A percentile compares a stretch with the other conserved stretches of the same genome.
phyloP scores from a whole-genome alignment of 2,329 filamentous ascomycete species.

The Talaromyces rugulosus region DNA sequence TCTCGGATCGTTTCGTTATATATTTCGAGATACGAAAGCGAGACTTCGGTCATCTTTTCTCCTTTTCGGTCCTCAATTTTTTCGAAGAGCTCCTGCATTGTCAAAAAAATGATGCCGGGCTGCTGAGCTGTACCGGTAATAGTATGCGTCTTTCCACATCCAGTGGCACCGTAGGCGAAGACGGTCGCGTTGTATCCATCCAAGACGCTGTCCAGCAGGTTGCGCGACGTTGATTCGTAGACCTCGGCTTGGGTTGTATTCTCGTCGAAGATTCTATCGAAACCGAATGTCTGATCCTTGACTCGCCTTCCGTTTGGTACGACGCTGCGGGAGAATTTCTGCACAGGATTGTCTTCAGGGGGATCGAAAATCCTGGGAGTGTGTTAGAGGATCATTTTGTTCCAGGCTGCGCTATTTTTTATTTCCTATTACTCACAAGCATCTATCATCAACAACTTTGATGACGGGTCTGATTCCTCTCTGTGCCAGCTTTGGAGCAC shows the following conservation, averaged over 20 bases:
- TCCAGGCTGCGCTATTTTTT: neutral
- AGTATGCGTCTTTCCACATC: conserved; percentile 97
- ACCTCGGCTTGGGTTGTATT: conserved; percentile 88
- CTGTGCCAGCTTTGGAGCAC: conserved; percentile 72
- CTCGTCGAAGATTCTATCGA: conserved; percentile 95
- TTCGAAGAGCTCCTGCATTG: conserved; percentile 98
- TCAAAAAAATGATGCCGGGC: conserved; percentile 96
- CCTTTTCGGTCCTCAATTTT: conserved; percentile 81
- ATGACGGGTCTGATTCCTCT: conserved; percentile 88
- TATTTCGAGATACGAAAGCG: conserved; percentile 93
- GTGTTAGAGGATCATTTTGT: conserved; percentile 3
- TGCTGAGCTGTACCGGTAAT: conserved; percentile 89
- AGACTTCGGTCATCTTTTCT: conserved; percentile 85
- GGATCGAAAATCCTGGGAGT: conserved; percentile 82
- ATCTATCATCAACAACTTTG: conserved; percentile 94
- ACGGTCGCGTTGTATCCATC: conserved; percentile 99
- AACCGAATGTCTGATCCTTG: conserved; percentile 96
- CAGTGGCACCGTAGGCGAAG: conserved; percentile 95
- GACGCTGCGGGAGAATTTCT: conserved; percentile 78
- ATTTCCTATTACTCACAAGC: conserved; percentile 63
- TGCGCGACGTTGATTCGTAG: conserved; percentile 87
- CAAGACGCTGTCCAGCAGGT: conserved; percentile 86
- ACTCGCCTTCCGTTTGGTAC: conserved; percentile 82
- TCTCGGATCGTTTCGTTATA: conserved; percentile 99
- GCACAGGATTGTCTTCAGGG: conserved; percentile 88